phyloP scores from a whole-genome alignment of 2,329 filamentous ascomycete genomes.

The Fusarium sambucinum region DNA sequence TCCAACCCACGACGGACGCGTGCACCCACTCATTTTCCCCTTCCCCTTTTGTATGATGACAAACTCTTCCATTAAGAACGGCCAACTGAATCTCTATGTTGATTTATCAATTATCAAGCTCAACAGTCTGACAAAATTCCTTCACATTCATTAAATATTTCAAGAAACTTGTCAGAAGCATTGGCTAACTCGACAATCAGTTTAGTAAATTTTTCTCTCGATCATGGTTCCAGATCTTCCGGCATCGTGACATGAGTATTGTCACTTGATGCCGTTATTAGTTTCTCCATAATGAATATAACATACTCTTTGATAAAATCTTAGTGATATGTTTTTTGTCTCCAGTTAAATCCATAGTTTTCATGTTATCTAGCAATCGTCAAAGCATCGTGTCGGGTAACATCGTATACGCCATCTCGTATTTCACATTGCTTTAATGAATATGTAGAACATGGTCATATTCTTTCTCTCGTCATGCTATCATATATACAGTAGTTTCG shows the following conservation, averaged over 20 bases:
- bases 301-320: background rate
- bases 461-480: conserved; percentile 10
- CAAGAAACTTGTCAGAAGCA: conserved; percentile 13
- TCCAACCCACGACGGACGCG: conserved; percentile 19
- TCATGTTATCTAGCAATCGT: background rate
- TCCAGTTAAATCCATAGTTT: background rate
- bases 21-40: background rate
- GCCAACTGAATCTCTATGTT: conserved; percentile 73
- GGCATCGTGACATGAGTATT: background rate
- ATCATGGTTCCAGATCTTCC: background rate
- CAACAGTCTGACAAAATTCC: conserved; percentile 68
- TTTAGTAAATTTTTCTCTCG: conserved; percentile 19
- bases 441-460: conserved; percentile 13
- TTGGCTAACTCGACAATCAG: conserved; percentile 45
- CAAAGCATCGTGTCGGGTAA: too few relatives aligned
- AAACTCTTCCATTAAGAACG: conserved; percentile 71
- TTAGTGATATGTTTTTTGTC: background rate
- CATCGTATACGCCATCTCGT: too few relatives aligned
- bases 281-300: background rate
- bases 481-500: conserved; percentile 25
- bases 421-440: background rate
- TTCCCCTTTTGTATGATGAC: conserved; percentile 63
- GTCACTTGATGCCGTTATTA: background rate
- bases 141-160: conserved; percentile 4
- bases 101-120: conserved; percentile 70